A percentile compares a stretch with the other conserved stretches of the same genome.
Conservation (phyloP, 2,329 filamentous ascomycete genomes). For the Endoconidiophora laricicola region DNA sequence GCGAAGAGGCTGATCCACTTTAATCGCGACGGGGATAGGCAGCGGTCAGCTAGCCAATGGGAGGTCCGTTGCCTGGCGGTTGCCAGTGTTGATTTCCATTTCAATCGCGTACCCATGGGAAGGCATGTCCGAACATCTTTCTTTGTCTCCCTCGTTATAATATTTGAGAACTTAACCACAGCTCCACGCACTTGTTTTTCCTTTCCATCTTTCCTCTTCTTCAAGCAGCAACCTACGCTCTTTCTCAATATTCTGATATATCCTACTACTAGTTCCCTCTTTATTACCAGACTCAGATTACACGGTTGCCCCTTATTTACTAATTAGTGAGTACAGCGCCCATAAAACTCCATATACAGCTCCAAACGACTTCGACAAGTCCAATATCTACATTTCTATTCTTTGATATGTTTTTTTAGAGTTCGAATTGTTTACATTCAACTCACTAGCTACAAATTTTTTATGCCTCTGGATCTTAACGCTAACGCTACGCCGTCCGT, state of each 20-base stretch:
- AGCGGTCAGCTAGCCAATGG: conserved; percentile 25
- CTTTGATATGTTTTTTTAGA: too few species aligned
- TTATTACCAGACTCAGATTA: conserved; percentile 4
- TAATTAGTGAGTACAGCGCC: neutral
- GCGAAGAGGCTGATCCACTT: conserved; percentile 9
- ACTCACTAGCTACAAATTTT: neutral
- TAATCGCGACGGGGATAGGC: conserved; percentile 10
- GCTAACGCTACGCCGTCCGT: too few species aligned
- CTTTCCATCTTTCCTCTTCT: conserved; percentile 8
- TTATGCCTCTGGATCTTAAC: neutral
- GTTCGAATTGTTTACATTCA: too few species aligned
- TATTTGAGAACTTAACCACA: conserved; percentile 10
- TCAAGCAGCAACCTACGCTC: conserved; percentile 1
- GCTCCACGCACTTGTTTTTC: conserved; percentile 9
- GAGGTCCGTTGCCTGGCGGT: conserved; percentile 36
- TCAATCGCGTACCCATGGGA: conserved; percentile 13
- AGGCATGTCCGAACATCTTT: conserved; percentile 13
- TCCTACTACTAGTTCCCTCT: neutral
- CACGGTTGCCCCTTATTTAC: neutral
- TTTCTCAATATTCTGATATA: neutral
- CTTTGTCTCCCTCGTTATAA: conserved; percentile 12
- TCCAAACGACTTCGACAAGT: neutral
- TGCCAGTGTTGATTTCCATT: conserved; percentile 32
- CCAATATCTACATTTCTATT: too few species aligned
- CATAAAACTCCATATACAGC: neutral